Base-by-base conservation (phyloP, 1,139 yeast species). In the Nakaseomyces glabratus region DNA sequence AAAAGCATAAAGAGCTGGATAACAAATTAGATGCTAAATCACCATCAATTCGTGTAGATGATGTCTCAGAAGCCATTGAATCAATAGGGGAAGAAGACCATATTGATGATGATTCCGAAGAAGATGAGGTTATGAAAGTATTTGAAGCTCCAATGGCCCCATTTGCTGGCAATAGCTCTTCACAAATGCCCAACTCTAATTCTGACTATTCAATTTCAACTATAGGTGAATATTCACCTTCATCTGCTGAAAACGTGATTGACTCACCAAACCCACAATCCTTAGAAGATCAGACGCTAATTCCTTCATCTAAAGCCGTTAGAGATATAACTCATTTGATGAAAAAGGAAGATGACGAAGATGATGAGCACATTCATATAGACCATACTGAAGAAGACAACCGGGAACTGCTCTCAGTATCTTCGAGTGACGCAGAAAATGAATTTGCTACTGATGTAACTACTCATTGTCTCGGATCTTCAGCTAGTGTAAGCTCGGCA, bases 221-320 rank as follows among this genome's bases (percentile, higher is more conserved):
- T 2, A 63, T 65, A 28, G 69, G 69, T 1, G 66, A 65, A 15
- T 65, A 58, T 43, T 63, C 68, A 1, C 68, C 69, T 11, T 60
- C 65, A 9, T 61, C 66, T 2, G 60, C 66, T 1, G 68, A 63
- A 34, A 53, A 60, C 46, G 52, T 58, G 2, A 52, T 47, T 33
- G 60, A 55, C 19, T 55, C 58, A 4, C 59, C 59, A 9, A 48
- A 45, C 8, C 40, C 42, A 18, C 39, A 40, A 19, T 33, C 25
- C 10, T 25, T 25, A n/a, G 30, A 32, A 1, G 41, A 34, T 9
- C 25, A 30, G 3, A 36, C 37, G 7, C 37, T 35, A 5, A 45
- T 56, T 8, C 61, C 60, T 21, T 45, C 52, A 2, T 47, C 55
- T 6, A 47, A 48, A 28, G 57, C 59, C n/a, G 46, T 55, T 10